phyloP scores from a whole-genome alignment of 1,139 yeast species.

The Hyphopichia pseudoburtonii region DNA sequence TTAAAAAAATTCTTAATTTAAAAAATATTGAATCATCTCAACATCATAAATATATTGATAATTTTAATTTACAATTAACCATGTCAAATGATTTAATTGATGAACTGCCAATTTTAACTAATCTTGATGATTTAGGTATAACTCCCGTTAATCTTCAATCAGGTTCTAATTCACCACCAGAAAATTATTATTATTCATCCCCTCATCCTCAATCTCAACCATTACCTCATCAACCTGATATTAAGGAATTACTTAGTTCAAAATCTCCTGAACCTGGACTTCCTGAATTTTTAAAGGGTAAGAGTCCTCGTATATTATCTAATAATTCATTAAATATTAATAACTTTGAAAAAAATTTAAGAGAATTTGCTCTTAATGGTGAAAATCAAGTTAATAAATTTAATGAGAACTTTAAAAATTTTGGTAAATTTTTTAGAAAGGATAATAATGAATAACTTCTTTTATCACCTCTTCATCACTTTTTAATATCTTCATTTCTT shows the following conservation, averaged over 20 bases:
- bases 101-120: conserved; percentile 41
- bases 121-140: conserved; percentile 13
- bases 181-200: background rate
- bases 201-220: conserved; percentile 4
- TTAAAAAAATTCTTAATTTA: conserved; percentile 60
- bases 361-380: conserved; percentile 52
- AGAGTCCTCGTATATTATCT: conserved; percentile 1
- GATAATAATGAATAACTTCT: conserved; percentile 25
- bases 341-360: conserved; percentile 53
- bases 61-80: conserved; percentile 58
- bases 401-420: conserved; percentile 56
- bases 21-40: conserved; percentile 56
- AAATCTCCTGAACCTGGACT: conserved; percentile 4
- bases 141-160: background rate
- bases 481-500: too few species aligned
- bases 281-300: conserved; percentile 4
- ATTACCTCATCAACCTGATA: conserved; percentile 4
- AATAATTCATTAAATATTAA: conserved; percentile 37
- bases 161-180: background rate
- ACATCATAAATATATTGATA: conserved; percentile 55
- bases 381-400: conserved; percentile 58
- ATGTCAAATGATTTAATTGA: conserved; percentile 48
- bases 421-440: conserved; percentile 60
- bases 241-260: background rate
- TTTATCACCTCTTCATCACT: too few species aligned